A percentile compares a stretch with the other conserved stretches of the same genome.
Evolutionary conservation across 2,329 filamentous ascomycete genomes (phyloP).

Genomic region (Hypoxylon sp.): DNA sequence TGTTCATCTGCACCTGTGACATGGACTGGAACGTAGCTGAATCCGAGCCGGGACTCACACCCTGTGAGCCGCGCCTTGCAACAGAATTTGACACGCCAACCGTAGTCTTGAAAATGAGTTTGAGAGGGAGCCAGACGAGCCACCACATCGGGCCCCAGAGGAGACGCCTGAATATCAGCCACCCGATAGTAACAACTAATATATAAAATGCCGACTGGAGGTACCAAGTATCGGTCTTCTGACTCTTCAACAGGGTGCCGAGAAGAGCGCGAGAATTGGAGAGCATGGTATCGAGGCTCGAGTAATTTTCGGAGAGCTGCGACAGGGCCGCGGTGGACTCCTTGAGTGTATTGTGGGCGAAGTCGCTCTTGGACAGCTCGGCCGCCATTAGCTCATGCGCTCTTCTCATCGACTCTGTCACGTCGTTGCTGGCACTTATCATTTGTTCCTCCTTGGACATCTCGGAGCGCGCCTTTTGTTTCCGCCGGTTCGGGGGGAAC

Average conservation of each 20-base stretch:
- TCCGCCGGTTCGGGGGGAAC: conserved; percentile 52
- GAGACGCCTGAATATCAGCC: conserved; percentile 87
- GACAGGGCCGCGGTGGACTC: conserved; percentile 87
- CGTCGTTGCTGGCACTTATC: conserved; percentile 81
- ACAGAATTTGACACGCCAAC: conserved; percentile 68
- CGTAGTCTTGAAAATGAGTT: conserved; percentile 71
- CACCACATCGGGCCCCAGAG: conserved; percentile 93
- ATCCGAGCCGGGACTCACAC: conserved; percentile 42
- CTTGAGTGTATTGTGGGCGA: conserved; percentile 88
- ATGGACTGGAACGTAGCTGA: conserved; percentile 44
- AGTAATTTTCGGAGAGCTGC: conserved; percentile 85
- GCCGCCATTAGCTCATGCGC: conserved; percentile 89
- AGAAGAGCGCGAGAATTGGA: conserved; percentile 80
- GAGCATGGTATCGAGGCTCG: conserved; percentile 81
- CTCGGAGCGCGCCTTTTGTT: conserved; percentile 53
- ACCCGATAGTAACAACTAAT: conserved; percentile 79
- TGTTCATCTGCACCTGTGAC: conserved; percentile 49
- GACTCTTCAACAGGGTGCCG: conserved; percentile 82
- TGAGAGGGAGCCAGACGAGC: conserved; percentile 87
- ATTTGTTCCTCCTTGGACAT: conserved; percentile 73
- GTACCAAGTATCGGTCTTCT: conserved; percentile 99
- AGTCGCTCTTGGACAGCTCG: conserved; percentile 87
- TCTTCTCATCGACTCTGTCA: conserved; percentile 84
- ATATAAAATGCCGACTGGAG: conserved; percentile 90
- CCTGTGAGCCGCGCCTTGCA: conserved; percentile 55